Base-by-base conservation (phyloP, 768 basidiomycete species). In the Punctularia strigosozonata region DNA sequence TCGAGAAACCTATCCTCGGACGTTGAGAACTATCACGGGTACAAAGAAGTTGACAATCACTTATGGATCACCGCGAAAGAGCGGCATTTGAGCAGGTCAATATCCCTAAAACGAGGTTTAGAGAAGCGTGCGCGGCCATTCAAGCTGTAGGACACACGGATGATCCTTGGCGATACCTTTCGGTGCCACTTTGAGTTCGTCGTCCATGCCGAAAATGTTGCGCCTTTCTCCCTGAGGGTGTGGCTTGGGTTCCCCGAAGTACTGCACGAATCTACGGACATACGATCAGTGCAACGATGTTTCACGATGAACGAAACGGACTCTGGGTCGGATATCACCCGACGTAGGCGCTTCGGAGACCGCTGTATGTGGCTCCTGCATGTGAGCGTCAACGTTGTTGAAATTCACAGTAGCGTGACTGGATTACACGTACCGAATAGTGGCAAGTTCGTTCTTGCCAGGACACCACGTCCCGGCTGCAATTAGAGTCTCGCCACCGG, bases 121-220 rank as follows among this genome's bases (percentile, higher is more conserved):
- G 26, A 8, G 26, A 28, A 8, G 26, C 8, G 26, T 15, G 26
- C 15, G 26, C 26, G 26, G 15, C 10, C 8, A 28, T 28, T 28
- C 8, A 15, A 28, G 23, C 32, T 13, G 48, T 13, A 47, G 19
- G 7, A 50, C 68, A 14, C 40, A 86, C 84, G 67, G 66, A 54
- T 97, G 90, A 22, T 69, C 69, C 59, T 90, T 98, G 37, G 74
- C 73, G 6, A 94, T 61, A 0, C 90, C 92, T 52, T 95, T 97
- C 1, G 92, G 92, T 4, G 90, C 87, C 0, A 75, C 77, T 62
- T 95, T 97, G 22, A 95, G 62, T 53, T 89, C 80, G 48, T 89
- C 91, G 2, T 92, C 88, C 40, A 58, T 54, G 0, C 94, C 92
- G 56, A 92, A 99, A 2, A 99, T 74, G 50, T 69, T 94, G 51